Evolutionary conservation across 1,284 basidiomycete species (phyloP).

Genomic region (Anthracocystis panici-leucophaei): DNA sequence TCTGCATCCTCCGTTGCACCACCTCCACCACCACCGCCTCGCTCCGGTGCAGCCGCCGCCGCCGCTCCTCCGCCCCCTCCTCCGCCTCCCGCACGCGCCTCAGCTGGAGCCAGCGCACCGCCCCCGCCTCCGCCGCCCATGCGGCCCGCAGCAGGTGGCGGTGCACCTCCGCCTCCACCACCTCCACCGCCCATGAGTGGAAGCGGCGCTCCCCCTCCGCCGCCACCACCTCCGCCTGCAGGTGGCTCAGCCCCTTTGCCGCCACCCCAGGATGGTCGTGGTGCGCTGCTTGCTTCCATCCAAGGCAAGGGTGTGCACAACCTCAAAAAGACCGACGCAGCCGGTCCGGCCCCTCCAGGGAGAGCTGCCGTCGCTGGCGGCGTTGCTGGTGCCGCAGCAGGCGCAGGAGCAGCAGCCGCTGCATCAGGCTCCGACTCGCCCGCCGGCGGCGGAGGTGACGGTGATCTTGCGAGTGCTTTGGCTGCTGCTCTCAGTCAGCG

Average conservation of each 20-base stretch:
- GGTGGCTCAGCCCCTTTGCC: constrained; percentile 35
- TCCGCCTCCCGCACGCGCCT: constrained; percentile 60
- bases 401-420: constrained; percentile 34
- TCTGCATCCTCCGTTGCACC: constrained; percentile 35
- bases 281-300: constrained; percentile 77
- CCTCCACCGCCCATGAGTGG: constrained; percentile 51
- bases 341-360: constrained; percentile 30
- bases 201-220: constrained; percentile 26
- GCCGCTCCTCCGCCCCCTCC: constrained; percentile 69
- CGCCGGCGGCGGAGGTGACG: constrained; percentile 68
- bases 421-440: constrained; percentile 25
- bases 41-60: constrained; percentile 70
- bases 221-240: constrained; percentile 45
- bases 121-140: constrained; percentile 57
- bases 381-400: constrained; percentile 32
- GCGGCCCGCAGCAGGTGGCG: constrained; percentile 31
- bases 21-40: constrained; percentile 66
- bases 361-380: constrained; percentile 30
- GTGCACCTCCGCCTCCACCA: constrained; percentile 57
- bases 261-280: constrained; percentile 70
- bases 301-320: constrained; percentile 79
- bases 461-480: constrained; percentile 77
- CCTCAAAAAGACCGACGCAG: constrained; percentile 76
- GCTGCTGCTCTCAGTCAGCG: constrained; percentile 79
- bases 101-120: constrained; percentile 36